phyloP scores from a whole-genome alignment of 192 early-diverging fungal genomes.

The Cetraspora pellucida region DNA sequence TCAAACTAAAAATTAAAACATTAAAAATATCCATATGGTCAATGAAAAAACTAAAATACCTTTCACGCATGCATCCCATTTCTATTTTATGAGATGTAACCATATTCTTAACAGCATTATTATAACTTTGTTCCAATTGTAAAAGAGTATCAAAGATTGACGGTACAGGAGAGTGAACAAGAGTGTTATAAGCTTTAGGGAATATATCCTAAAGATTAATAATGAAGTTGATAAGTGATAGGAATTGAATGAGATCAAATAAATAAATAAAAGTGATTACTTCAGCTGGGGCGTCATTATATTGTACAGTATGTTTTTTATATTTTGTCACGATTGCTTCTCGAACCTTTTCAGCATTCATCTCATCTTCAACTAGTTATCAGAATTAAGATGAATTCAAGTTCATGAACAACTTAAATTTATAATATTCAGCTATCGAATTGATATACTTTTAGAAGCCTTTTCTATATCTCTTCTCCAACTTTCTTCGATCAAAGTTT shows the following conservation, averaged over 20 bases:
- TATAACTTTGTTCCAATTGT: slow-evolving; percentile 57
- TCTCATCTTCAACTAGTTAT: background rate
- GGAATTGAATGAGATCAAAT: background rate
- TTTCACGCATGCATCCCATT: slow-evolving; percentile 39
- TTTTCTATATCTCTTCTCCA: slow-evolving; percentile 35
- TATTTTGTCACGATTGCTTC: slow-evolving; percentile 24
- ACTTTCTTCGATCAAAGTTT: slow-evolving; percentile 41
- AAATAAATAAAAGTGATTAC: background rate
- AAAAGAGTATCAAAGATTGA: slow-evolving; percentile 61
- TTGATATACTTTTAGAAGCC: slow-evolving; percentile 24
- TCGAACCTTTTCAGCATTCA: background rate
- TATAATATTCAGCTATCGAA: background rate
- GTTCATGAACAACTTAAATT: background rate
- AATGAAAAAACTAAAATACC: slow-evolving; percentile 1
- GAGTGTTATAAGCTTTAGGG: slow-evolving; percentile 58
- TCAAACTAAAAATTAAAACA: too few species aligned
- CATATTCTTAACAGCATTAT: slow-evolving; percentile 48
- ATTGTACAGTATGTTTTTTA: slow-evolving; percentile 16
- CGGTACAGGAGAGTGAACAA: slow-evolving; percentile 60
- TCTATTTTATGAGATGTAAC: slow-evolving; percentile 41
- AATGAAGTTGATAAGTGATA: background rate
- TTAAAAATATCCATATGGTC: too few species aligned
- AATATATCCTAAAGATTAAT: slow-evolving; percentile 52
- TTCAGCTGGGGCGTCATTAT: slow-evolving; percentile 20
- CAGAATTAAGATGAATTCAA: background rate